phyloP scores from a whole-genome alignment of 2,329 filamentous ascomycete genomes.

The Stachybotrys chartarum region DNA sequence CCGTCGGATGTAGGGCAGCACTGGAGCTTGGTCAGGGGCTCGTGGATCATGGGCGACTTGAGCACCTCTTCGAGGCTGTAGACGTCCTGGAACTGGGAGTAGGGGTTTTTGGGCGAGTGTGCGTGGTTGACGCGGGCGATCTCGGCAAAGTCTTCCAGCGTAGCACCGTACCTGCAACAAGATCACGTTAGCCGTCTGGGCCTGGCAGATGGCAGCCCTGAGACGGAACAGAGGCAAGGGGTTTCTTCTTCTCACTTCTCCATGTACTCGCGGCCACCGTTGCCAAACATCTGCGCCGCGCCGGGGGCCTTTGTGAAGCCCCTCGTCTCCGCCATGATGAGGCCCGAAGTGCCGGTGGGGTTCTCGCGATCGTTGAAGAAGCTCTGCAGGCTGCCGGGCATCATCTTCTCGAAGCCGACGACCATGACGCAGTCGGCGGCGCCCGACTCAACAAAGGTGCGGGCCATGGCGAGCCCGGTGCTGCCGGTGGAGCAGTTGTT shows the following conservation, averaged over 20 bases:
- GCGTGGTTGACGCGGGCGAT: constrained; percentile 90
- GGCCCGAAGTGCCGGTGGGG: constrained; percentile 63
- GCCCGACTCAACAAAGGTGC: constrained; percentile 71
- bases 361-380: constrained; percentile 82
- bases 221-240: constrained; percentile 1
- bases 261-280: constrained; percentile 89
- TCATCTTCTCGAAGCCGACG: constrained; percentile 98
- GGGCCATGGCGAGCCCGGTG: constrained; percentile 78
- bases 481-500: constrained; percentile 98
- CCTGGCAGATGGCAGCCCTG: neutral
- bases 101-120: constrained; percentile 87
- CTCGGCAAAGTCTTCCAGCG: constrained; percentile 81
- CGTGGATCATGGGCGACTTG: constrained; percentile 68
- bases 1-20: constrained; percentile 97
- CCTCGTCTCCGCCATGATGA: constrained; percentile 78
- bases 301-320: constrained; percentile 77
- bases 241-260: constrained; percentile 58
- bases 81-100: constrained; percentile 93
- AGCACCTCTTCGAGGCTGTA: constrained; percentile 82
- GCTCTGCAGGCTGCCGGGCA: constrained; percentile 73
- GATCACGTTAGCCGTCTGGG: neutral
- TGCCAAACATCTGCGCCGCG: constrained; percentile 91
- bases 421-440: constrained; percentile 84
- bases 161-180: constrained; percentile 66
- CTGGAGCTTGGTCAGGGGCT: constrained; percentile 92